Conservation (phyloP, 73 alveolate species). For the Uronychia binucleata region DNA sequence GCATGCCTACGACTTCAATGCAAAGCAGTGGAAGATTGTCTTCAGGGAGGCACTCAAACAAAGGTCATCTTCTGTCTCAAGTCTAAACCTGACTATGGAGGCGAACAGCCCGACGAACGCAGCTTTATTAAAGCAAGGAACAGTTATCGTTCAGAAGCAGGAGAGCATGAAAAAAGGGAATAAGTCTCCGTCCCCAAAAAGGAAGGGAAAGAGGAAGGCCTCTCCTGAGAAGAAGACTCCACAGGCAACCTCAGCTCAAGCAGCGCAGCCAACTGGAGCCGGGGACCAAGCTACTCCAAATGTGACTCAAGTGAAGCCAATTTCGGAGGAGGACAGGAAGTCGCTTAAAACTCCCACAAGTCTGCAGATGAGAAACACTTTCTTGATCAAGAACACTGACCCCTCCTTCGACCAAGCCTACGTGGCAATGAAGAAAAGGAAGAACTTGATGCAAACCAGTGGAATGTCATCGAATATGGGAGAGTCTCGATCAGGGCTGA, state of each 20-base stretch:
- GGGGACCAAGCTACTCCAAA: background rate
- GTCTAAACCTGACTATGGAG: background rate
- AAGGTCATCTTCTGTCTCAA: background rate
- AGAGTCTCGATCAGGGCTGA: background rate
- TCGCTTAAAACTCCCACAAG: slow-evolving; percentile 53
- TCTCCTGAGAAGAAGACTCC: background rate
- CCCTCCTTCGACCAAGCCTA: slow-evolving; percentile 51
- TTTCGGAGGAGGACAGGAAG: slow-evolving; percentile 12
- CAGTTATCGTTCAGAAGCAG: background rate
- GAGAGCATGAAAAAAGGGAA: background rate
- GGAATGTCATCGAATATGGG: background rate
- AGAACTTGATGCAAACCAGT: slow-evolving; percentile 7
- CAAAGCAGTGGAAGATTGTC: slow-evolving; percentile 48
- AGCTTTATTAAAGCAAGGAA: background rate
- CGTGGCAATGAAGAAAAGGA: slow-evolving; percentile 43
- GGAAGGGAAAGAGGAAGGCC: background rate
- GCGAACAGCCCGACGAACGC: background rate
- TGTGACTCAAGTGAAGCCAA: slow-evolving; percentile 9
- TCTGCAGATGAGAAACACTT: slow-evolving; percentile 49
- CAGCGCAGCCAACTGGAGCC: too few relatives aligned
- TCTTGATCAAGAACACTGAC: slow-evolving; percentile 62
- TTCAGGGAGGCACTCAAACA: slow-evolving; percentile 1
- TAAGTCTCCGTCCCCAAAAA: background rate
- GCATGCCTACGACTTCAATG: slow-evolving; percentile 50
- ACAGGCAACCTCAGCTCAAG: background rate